Conservation (phyloP, 2,329 filamentous ascomycete species). For the Fusarium chaquense region DNA sequence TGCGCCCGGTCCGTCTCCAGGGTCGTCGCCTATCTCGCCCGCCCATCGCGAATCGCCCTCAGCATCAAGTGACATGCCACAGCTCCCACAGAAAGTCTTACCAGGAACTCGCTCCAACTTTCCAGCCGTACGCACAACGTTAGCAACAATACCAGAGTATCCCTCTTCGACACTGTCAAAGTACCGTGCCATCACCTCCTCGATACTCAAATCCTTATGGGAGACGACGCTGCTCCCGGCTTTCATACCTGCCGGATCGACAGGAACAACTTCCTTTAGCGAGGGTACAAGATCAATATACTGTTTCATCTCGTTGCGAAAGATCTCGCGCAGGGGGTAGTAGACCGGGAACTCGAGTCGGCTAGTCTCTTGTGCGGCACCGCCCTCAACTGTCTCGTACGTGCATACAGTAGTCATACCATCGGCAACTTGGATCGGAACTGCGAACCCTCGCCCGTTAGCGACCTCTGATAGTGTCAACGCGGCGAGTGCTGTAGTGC, state of each 20-base stretch:
- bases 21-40: slow-evolving; percentile 67
- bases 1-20: slow-evolving; percentile 37
- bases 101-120: slow-evolving; percentile 72
- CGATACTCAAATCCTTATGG: slow-evolving; percentile 85
- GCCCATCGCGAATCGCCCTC: slow-evolving; percentile 73
- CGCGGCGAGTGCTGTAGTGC: slow-evolving; percentile 87
- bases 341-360: slow-evolving; percentile 64
- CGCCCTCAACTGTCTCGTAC: slow-evolving; percentile 45
- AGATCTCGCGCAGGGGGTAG: slow-evolving; percentile 86
- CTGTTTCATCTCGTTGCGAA: slow-evolving; percentile 80
- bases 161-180: slow-evolving; percentile 84
- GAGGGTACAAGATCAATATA: slow-evolving; percentile 71
- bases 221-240: slow-evolving; percentile 62
- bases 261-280: slow-evolving; percentile 62
- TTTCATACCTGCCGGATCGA: slow-evolving; percentile 48
- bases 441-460: slow-evolving; percentile 86
- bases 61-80: slow-evolving; percentile 74
- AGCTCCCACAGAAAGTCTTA: slow-evolving; percentile 71
- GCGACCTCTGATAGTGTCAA: slow-evolving; percentile 88
- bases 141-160: slow-evolving; percentile 92
- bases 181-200: slow-evolving; percentile 89
- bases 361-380: slow-evolving; percentile 32
- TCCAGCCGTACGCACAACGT: slow-evolving; percentile 91
- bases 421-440: slow-evolving; percentile 86
- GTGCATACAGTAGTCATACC: slow-evolving; percentile 62